Percentiles rank a stretch among this genome's conserved stretches.
Evolutionary conservation across 2,329 filamentous ascomycete species (phyloP).

Genomic region (Ophiostoma australiae): DNA sequence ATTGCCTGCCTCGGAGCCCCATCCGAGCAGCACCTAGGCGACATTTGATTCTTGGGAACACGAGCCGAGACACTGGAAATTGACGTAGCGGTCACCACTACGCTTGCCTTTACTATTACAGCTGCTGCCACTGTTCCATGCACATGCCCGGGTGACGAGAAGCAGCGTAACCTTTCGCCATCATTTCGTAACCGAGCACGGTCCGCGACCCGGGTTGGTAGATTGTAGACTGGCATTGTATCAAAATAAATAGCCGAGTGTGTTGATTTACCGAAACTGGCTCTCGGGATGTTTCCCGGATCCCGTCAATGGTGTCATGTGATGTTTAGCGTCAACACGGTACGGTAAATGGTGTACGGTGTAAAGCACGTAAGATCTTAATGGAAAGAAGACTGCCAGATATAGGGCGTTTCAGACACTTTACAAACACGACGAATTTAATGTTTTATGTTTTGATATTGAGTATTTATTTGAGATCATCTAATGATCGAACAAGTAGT

Average conservation of each 20-base stretch:
- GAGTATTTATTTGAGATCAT: background rate
- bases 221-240: background rate
- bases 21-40: background rate
- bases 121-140: background rate
- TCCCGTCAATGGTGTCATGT: background rate
- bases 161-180: background rate
- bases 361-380: background rate
- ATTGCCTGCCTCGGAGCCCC: background rate
- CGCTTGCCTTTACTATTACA: no score
- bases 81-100: background rate
- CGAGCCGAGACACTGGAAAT: slow-evolving; percentile 7
- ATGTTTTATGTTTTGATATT: background rate
- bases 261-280: background rate
- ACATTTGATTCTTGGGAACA: background rate
- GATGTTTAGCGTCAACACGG: background rate
- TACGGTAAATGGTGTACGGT: background rate
- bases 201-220: background rate
- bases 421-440: no score
- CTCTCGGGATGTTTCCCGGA: background rate
- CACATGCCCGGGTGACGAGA: background rate
- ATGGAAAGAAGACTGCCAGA: no score
- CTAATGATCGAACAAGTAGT: background rate
- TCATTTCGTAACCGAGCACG: background rate
- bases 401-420: no score
- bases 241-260: background rate